Evolutionary conservation across 257 asterid species (phyloP).

Genomic region (Thymus quinquecostatus): DNA sequence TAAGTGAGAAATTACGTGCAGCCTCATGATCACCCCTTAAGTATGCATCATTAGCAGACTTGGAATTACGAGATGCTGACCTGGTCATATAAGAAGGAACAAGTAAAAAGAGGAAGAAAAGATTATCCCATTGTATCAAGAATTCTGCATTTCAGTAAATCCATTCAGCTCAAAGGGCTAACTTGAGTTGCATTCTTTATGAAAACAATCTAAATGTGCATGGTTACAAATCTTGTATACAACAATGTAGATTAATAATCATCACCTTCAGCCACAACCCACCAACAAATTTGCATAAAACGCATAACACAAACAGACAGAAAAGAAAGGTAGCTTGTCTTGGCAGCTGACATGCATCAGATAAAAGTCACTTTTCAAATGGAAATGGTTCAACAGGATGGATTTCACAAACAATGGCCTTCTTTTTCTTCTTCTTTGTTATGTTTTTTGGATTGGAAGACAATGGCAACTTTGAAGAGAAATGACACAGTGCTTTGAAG

Average conservation of each 20-base stretch:
- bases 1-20: constrained; percentile 63
- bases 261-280: constrained; percentile 12
- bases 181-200: not conserved
- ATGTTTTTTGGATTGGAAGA: not conserved
- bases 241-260: not conserved
- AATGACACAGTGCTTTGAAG: not conserved
- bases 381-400: not conserved
- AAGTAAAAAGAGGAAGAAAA: not conserved
- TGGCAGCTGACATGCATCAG: not conserved
- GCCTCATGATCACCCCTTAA: constrained; percentile 72
- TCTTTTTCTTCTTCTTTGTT: not conserved
- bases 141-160: constrained; percentile 1
- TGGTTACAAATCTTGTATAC: not conserved
- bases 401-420: not conserved
- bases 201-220: not conserved
- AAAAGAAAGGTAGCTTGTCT: not conserved
- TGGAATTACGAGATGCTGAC: constrained; percentile 77
- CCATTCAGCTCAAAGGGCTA: not conserved
- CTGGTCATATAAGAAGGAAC: constrained; percentile 45
- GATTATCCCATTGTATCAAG: not conserved
- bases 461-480: constrained; percentile 4
- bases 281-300: constrained; percentile 9
- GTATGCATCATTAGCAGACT: constrained; percentile 75
- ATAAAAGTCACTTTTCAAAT: not conserved
- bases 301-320: not conserved